Evolutionary conservation across 257 asterid genomes (phyloP).

Genomic region (Solanum etuberosum): DNA sequence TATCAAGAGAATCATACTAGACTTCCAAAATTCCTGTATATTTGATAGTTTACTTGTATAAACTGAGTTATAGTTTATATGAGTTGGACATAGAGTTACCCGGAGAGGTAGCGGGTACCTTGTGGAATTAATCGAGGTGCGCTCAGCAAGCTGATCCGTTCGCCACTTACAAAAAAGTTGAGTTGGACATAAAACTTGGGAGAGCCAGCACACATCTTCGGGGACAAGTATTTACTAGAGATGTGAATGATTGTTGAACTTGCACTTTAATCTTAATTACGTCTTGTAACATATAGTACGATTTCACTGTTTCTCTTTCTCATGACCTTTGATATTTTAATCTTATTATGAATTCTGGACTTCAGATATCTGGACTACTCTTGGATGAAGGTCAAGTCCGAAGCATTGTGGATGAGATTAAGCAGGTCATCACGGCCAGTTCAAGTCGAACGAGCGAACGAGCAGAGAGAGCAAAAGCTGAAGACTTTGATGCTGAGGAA

Average conservation of each 20-base stretch:
- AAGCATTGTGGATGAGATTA: conserved; percentile 87
- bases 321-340: neutral
- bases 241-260: neutral
- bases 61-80: neutral
- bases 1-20: neutral
- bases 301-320: neutral
- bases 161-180: neutral
- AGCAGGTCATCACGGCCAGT: conserved; percentile 86
- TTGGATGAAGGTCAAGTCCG: conserved; percentile 87
- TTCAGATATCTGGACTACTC: conserved; percentile 76
- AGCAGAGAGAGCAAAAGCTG: conserved; percentile 90
- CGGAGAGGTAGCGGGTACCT: neutral
- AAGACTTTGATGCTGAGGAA: conserved; percentile 98
- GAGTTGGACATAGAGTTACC: neutral
- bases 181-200: neutral
- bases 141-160: neutral
- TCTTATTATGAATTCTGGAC: neutral
- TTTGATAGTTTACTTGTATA: neutral
- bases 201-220: neutral
- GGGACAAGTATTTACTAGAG: neutral
- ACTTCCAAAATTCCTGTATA: neutral
- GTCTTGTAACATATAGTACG: neutral
- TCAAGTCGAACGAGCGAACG: conserved; percentile 80
- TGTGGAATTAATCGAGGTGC: neutral
- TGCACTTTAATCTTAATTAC: neutral